Conservation (phyloP, 768 basidiomycete genomes). For the Pleurotus citrinopileatus region DNA sequence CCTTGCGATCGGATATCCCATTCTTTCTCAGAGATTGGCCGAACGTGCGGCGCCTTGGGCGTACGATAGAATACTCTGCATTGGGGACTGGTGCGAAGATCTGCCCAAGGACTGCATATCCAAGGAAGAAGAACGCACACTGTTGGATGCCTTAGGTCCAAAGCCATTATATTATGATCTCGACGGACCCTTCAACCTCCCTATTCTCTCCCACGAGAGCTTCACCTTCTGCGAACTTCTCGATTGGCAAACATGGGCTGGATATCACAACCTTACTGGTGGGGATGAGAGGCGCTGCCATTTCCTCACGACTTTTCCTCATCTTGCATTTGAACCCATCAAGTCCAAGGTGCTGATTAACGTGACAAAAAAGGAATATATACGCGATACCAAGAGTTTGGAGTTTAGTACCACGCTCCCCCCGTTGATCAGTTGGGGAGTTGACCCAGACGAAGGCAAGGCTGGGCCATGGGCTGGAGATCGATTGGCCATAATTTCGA, state of each 20-base stretch:
- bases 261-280: no score
- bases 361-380: background rate
- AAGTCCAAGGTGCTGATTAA: background rate
- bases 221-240: no score
- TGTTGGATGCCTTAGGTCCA: no score
- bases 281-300: no score
- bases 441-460: no score
- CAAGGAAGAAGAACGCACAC: background rate
- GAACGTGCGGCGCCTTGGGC: background rate
- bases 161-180: no score
- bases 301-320: background rate
- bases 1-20: background rate
- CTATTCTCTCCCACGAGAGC: no score
- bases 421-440: no score
- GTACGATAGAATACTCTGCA: conserved; percentile 10
- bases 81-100: conserved; percentile 8
- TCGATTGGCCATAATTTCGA: background rate
- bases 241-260: no score
- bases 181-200: no score
- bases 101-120: conserved; percentile 12
- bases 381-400: background rate
- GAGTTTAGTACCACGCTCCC: background rate
- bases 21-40: background rate
- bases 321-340: background rate
- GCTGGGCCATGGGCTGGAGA: background rate